Evolutionary conservation across 805 yeast species (phyloP).

Genomic region (Wickerhamiella vanderwaltii): DNA sequence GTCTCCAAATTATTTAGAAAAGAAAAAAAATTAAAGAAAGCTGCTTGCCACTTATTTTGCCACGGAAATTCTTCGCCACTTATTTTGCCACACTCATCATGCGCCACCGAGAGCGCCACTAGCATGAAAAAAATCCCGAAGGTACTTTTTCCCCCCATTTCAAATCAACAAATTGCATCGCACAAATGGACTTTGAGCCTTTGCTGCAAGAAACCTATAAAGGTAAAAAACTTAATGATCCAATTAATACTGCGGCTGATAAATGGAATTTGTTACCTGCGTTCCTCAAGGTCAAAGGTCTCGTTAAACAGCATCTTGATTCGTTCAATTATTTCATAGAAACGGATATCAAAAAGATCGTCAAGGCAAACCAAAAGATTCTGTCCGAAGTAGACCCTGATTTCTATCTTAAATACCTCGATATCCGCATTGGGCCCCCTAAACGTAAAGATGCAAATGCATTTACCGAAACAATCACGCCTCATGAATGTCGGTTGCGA

Average conservation of each 20-base stretch:
- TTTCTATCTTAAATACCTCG: conserved; percentile 82
- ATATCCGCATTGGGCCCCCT: conserved; percentile 71
- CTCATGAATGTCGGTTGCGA: conserved; percentile 91
- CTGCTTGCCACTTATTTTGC: too few species aligned
- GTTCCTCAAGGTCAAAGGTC: conserved; percentile 84
- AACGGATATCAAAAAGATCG: conserved; percentile 81
- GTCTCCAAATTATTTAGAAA: too few species aligned
- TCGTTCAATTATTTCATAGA: conserved; percentile 97
- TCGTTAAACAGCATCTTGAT: conserved; percentile 94
- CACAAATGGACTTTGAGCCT: conserved; percentile 10
- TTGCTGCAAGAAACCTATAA: conserved; percentile 66
- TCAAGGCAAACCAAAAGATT: conserved; percentile 78
- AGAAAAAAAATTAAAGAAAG: too few species aligned
- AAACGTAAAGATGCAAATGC: conserved; percentile 29
- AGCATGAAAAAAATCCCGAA: too few species aligned
- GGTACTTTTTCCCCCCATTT: too few species aligned
- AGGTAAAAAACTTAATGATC: conserved; percentile 80
- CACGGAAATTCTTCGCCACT: too few species aligned
- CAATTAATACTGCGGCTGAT: conserved; percentile 82
- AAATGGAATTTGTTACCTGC: conserved; percentile 97
- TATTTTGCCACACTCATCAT: too few species aligned
- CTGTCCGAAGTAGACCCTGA: conserved; percentile 95
- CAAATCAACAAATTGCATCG: too few species aligned
- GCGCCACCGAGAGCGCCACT: too few species aligned
- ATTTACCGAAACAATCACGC: conserved; percentile 33